Percentiles rank a stretch among this genome's conserved stretches.
These are phyloP conservation scores for Cinnamomum chago DNA, from an alignment of 164 flowering plant species.

Conservation along the genomic window DNA sequence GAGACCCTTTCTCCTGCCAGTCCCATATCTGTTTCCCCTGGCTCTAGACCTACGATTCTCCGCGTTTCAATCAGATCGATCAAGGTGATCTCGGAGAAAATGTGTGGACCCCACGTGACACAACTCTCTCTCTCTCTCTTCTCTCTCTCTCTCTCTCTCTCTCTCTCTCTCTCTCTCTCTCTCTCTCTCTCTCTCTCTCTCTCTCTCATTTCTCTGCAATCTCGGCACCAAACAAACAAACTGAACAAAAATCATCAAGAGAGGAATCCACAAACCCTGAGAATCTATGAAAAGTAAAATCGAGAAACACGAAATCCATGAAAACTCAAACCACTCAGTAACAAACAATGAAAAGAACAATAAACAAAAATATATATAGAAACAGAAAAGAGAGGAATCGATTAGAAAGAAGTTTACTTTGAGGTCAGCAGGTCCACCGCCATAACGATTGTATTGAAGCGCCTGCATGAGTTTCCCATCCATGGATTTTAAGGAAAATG, in stretches of 20 bases:
- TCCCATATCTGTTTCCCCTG: too few species aligned
- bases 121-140: too few species aligned
- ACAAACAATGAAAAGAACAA: not conserved
- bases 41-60: too few species aligned
- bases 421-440: conserved; percentile 57
- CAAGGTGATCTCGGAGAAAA: not conserved
- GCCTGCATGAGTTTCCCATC: conserved; percentile 59
- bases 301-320: not conserved
- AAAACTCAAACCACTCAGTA: not conserved
- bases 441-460: conserved; percentile 45
- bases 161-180: too few species aligned
- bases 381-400: not conserved
- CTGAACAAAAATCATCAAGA: not conserved
- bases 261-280: too few species aligned
- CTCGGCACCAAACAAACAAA: not conserved
- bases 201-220: too few species aligned
- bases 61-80: too few species aligned
- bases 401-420: conserved; percentile 32
- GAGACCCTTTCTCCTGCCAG: too few species aligned
- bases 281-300: not conserved
- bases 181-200: too few species aligned
- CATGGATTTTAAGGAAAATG: conserved; percentile 21
- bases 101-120: not conserved
- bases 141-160: too few species aligned
- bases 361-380: not conserved